A percentile compares a stretch with the other conserved stretches of the same genome.
Evolutionary conservation across 352 stramenopile genomes (phyloP).

Genomic region (Globisporangium alternatum): DNA sequence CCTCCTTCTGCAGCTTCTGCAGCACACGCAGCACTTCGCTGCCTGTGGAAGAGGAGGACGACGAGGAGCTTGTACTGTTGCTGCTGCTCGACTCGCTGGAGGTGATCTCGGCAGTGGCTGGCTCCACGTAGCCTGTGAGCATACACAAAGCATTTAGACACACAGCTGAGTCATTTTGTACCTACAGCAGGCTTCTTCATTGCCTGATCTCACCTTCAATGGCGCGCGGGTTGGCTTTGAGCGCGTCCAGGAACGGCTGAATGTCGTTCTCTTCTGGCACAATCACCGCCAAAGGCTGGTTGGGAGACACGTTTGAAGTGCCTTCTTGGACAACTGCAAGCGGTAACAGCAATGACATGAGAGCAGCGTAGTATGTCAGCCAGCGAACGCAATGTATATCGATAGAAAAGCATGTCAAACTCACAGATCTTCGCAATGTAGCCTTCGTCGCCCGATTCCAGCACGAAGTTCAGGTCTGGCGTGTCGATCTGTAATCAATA

Average conservation of each 20-base stretch:
- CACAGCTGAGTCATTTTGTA: not conserved
- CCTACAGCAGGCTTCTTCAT: not conserved
- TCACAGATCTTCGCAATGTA: conserved; percentile 49
- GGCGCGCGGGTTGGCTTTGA: conserved; percentile 50
- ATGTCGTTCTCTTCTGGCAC: conserved; percentile 64
- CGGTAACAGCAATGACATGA: not conserved
- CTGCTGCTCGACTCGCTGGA: conserved; percentile 1
- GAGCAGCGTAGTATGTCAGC: not conserved
- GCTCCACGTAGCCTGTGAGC: conserved; percentile 30
- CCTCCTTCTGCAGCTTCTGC: conserved; percentile 80
- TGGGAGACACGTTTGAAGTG: conserved; percentile 46
- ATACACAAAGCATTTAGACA: not conserved
- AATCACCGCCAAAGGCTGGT: conserved; percentile 76
- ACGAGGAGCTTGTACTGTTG: conserved; percentile 1
- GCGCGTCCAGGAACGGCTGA: conserved; percentile 50
- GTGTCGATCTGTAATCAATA: conserved; percentile 85
- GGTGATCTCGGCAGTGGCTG: conserved; percentile 16
- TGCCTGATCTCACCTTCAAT: conserved; percentile 47
- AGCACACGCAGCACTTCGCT: conserved; percentile 74
- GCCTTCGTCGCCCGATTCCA: conserved; percentile 78
- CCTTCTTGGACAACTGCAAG: conserved; percentile 61
- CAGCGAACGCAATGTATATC: not conserved
- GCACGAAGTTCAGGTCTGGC: conserved; percentile 73
- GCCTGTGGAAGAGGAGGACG: conserved; percentile 21
- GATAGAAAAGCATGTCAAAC: not conserved